These are phyloP conservation scores for Trichophyton verrucosum DNA, from an alignment of 2,329 filamentous ascomycete genomes.

Conservation along the genomic window DNA sequence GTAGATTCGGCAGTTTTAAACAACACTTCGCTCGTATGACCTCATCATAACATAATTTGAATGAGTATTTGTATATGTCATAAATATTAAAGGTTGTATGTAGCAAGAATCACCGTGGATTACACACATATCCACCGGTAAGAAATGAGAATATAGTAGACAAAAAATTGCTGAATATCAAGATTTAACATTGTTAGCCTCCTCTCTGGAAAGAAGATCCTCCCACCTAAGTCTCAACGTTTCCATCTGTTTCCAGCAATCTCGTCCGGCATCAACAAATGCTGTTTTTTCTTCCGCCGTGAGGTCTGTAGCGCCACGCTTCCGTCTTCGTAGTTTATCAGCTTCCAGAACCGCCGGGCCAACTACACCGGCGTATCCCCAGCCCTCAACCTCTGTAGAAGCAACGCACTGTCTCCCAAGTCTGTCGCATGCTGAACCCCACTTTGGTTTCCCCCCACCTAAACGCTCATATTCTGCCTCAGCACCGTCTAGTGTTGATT, in stretches of 20 bases:
- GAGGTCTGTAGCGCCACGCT: slow-evolving; percentile 44
- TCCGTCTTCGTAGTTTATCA: slow-evolving; percentile 45
- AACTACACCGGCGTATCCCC: slow-evolving; percentile 54
- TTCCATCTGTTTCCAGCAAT: slow-evolving; percentile 34
- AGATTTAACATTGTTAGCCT: slow-evolving; percentile 8
- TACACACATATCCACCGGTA: not conserved
- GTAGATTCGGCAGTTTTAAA: too few species aligned
- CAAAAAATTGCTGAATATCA: not conserved
- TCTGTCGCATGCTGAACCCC: slow-evolving; percentile 62
- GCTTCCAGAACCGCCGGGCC: slow-evolving; percentile 40
- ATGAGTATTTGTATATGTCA: not conserved
- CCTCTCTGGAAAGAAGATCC: slow-evolving; percentile 25
- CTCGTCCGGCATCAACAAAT: slow-evolving; percentile 31
- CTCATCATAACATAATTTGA: too few species aligned
- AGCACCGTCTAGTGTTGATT: slow-evolving; percentile 31
- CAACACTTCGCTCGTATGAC: too few species aligned
- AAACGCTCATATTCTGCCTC: slow-evolving; percentile 44
- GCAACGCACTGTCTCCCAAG: slow-evolving; percentile 50
- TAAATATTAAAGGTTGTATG: not conserved
- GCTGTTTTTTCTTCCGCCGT: slow-evolving; percentile 34
- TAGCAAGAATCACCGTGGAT: not conserved
- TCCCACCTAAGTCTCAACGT: slow-evolving; percentile 31
- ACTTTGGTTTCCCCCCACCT: slow-evolving; percentile 55
- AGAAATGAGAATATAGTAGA: not conserved
- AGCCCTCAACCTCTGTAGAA: slow-evolving; percentile 73